Evolutionary conservation across 345 rosid species (phyloP).

Genomic region (Ailanthus altissimus): DNA sequence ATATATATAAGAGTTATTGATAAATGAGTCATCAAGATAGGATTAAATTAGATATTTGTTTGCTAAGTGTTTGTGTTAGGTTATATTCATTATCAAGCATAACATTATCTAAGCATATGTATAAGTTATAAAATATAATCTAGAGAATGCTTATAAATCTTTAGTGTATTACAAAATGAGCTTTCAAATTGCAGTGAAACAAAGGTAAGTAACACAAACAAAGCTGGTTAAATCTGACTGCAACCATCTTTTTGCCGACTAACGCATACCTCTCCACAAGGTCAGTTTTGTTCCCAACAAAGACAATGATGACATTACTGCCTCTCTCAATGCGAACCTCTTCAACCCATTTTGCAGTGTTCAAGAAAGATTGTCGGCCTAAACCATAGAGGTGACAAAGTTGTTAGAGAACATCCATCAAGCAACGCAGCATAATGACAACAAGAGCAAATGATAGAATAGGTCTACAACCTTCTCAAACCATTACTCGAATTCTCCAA

Average conservation of each 20-base stretch:
- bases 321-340: slow-evolving; percentile 90
- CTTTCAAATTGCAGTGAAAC: not conserved
- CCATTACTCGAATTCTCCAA: not conserved
- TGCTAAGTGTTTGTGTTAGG: too few species aligned
- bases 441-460: not conserved
- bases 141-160: too few species aligned
- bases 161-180: too few species aligned
- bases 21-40: too few species aligned
- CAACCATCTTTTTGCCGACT: not conserved
- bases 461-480: not conserved
- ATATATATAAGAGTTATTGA: too few species aligned
- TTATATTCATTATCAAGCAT: too few species aligned
- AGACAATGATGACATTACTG: slow-evolving; percentile 84
- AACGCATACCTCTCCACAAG: slow-evolving; percentile 70
- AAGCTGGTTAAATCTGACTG: not conserved
- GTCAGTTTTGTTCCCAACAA: slow-evolving; percentile 89
- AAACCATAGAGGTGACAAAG: slow-evolving; percentile 21
- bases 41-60: too few species aligned
- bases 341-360: slow-evolving; percentile 84
- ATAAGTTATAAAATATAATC: too few species aligned
- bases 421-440: not conserved
- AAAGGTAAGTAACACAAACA: not conserved
- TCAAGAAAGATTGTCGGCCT: slow-evolving; percentile 84
- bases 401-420: slow-evolving; percentile 7
- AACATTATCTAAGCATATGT: too few species aligned